These are phyloP conservation scores for Aspergillus sp. DNA, from an alignment of 2,329 filamentous ascomycete genomes.

Conservation along the genomic window DNA sequence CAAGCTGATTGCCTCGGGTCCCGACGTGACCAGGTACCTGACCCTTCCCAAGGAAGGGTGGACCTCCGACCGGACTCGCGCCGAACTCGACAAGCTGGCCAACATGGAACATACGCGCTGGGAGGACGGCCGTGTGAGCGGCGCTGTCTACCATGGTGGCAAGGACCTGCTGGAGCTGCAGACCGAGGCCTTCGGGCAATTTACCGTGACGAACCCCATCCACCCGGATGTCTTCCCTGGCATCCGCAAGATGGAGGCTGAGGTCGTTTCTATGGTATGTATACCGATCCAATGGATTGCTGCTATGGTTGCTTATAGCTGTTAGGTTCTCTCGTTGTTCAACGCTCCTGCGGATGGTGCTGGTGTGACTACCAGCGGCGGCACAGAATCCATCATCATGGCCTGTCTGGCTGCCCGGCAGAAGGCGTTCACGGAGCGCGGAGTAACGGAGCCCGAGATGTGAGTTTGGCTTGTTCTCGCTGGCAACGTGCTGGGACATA, in stretches of 20 bases:
- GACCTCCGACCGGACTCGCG: conserved; percentile 65
- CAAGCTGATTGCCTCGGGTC: conserved; percentile 69
- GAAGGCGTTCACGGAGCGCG: conserved; percentile 75
- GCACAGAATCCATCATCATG: conserved; percentile 95
- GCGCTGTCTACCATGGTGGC: conserved; percentile 93
- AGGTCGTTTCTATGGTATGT: conserved; percentile 86
- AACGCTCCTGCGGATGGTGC: conserved; percentile 77
- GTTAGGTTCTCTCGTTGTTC: conserved; percentile 65
- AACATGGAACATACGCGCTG: conserved; percentile 89
- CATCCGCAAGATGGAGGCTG: conserved; percentile 97
- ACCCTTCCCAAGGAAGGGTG: conserved; percentile 75
- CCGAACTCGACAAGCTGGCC: conserved; percentile 68
- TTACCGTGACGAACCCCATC: conserved; percentile 91
- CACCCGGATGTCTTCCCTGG: conserved; percentile 98
- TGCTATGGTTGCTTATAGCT: conserved; percentile 8
- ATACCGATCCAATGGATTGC: too few species aligned
- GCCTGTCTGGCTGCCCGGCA: conserved; percentile 83
- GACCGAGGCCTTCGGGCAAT: conserved; percentile 85
- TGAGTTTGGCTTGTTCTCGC: conserved; percentile 34
- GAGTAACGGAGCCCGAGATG: conserved; percentile 92
- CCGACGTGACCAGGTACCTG: conserved; percentile 62
- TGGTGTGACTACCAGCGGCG: conserved; percentile 83
- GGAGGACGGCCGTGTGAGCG: conserved; percentile 92
- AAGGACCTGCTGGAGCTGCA: conserved; percentile 72
- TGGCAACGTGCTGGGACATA: conserved; percentile 1